Evolutionary conservation across 208 protist species (phyloP).

Genomic region (Trypanosoma lewisi): DNA sequence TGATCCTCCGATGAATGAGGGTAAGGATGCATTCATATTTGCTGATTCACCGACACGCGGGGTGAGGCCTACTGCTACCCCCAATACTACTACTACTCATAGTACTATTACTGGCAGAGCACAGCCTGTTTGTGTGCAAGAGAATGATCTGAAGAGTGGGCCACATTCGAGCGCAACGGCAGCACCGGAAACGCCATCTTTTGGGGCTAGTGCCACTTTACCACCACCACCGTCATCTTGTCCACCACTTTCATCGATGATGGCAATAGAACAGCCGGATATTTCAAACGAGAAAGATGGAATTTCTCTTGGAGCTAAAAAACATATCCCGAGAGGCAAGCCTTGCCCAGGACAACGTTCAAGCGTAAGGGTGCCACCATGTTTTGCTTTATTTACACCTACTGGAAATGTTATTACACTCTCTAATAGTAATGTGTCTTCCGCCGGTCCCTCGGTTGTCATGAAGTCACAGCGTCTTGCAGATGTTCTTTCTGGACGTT

Average conservation of each 20-base stretch:
- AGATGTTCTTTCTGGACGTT: constrained; percentile 17
- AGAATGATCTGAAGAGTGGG: neutral
- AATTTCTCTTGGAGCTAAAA: neutral
- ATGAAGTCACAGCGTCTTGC: constrained; percentile 8
- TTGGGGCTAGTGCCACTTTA: neutral
- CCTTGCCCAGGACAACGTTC: neutral
- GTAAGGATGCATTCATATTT: neutral
- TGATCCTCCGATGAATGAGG: neutral
- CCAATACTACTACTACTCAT: too few relatives aligned
- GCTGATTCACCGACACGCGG: neutral
- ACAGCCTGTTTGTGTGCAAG: neutral
- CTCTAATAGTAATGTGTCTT: constrained; percentile 14
- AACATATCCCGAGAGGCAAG: neutral
- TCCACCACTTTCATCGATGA: neutral
- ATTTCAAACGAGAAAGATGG: neutral
- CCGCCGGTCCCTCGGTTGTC: neutral
- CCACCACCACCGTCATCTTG: neutral
- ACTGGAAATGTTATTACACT: constrained; percentile 27
- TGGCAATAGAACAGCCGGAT: neutral
- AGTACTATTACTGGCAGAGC: too few relatives aligned
- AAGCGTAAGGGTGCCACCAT: neutral
- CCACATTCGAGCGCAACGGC: neutral
- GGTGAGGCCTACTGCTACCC: neutral
- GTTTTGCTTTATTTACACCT: constrained; percentile 21
- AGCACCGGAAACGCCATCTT: neutral